phyloP scores from a whole-genome alignment of 2,329 filamentous ascomycete species.

The Colletotrichum zoysiae region DNA sequence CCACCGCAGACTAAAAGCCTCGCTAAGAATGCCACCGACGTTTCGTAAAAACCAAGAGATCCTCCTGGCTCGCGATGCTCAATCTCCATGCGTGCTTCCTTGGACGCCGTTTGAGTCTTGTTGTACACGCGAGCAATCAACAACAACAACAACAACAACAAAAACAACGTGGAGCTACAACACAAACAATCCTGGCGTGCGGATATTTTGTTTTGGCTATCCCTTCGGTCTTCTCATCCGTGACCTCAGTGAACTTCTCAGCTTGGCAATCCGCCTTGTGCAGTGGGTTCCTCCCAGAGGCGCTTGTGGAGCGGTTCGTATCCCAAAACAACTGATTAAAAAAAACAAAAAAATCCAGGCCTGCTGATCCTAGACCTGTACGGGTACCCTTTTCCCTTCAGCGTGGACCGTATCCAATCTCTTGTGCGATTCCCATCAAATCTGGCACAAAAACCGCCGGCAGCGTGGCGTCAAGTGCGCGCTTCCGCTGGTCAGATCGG shows the following conservation, averaged over 20 bases:
- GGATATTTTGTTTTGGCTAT: conserved; percentile 22
- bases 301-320: conserved; percentile 31
- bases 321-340: conserved; percentile 3
- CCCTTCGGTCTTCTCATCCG: not conserved
- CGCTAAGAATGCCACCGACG: conserved; percentile 23
- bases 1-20: not conserved
- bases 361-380: conserved; percentile 23
- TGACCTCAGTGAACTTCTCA: not conserved
- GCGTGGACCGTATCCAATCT: conserved; percentile 17
- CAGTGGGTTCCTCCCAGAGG: not conserved
- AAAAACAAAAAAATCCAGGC: conserved; percentile 5
- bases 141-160: not conserved
- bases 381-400: not conserved
- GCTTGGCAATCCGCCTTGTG: conserved; percentile 6
- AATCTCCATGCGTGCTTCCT: conserved; percentile 33
- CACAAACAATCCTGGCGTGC: conserved; percentile 6
- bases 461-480: conserved; percentile 28
- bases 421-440: conserved; percentile 27
- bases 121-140: not conserved
- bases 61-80: not conserved
- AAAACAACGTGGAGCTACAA: not conserved
- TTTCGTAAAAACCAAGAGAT: not conserved
- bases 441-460: conserved; percentile 11
- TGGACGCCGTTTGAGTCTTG: not conserved
- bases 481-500: conserved; percentile 27